These are phyloP conservation scores for Pyricularia sp. DNA, from an alignment of 2,329 filamentous ascomycete species.

Conservation along the genomic window DNA sequence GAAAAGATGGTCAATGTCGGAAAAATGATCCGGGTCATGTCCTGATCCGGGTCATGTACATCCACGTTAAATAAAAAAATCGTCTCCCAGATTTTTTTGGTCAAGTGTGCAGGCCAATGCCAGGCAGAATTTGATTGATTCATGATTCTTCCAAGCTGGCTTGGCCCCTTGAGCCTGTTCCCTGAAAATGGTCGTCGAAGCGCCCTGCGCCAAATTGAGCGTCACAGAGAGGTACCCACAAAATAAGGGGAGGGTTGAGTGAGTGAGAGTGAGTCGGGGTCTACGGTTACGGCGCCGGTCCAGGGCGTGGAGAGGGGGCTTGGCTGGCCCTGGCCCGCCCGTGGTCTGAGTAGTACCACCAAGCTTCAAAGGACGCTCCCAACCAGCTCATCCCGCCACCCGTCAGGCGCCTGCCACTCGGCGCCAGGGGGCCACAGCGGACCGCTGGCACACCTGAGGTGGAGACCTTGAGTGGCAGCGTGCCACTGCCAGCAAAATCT, in stretches of 20 bases:
- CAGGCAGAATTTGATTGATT: not conserved
- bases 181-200: not conserved
- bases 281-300: not conserved
- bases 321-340: not conserved
- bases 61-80: no score
- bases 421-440: not conserved
- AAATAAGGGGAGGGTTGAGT: not conserved
- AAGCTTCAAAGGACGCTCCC: not conserved
- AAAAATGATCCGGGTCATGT: no score
- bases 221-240: not conserved
- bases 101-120: not conserved
- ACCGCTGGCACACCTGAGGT: not conserved
- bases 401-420: conserved; percentile 5
- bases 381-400: conserved; percentile 3
- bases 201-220: not conserved
- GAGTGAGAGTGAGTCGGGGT: not conserved
- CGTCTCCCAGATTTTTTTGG: not conserved
- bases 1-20: no score
- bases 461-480: not conserved
- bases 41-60: no score
- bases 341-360: not conserved
- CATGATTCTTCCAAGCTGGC: not conserved
- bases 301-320: not conserved
- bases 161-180: not conserved
- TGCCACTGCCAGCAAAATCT: conserved; percentile 4